Percentiles rank a stretch among this genome's conserved stretches.
These are phyloP conservation scores for Epipyxis sp. DNA, from an alignment of 108 stramenopile species.

Conservation along the genomic window DNA sequence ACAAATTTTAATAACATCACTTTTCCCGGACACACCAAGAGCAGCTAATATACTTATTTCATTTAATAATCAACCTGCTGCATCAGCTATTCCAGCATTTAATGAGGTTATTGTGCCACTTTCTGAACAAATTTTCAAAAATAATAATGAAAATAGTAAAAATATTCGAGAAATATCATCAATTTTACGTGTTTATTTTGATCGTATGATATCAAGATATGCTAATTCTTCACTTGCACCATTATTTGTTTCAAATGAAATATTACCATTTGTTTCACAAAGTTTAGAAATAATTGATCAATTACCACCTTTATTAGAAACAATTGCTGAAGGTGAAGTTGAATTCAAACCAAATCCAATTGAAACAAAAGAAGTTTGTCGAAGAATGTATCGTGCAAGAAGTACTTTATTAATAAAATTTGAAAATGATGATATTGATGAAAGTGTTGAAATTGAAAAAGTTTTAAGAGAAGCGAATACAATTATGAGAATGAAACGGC, in stretches of 20 bases:
- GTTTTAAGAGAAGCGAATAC: conserved; percentile 73
- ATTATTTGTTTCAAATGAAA: conserved; percentile 35
- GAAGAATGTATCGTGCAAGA: conserved; percentile 76
- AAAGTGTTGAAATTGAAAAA: conserved; percentile 73
- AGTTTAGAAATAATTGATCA: conserved; percentile 72
- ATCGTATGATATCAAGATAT: not conserved
- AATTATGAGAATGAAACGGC: conserved; percentile 71
- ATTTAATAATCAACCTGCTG: conserved; percentile 82
- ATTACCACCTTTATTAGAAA: conserved; percentile 79
- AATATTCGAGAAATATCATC: not conserved
- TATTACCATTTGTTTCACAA: conserved; percentile 67
- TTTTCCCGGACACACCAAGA: conserved; percentile 79
- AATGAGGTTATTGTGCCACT: not conserved
- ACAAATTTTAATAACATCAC: conserved; percentile 76
- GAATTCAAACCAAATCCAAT: conserved; percentile 80
- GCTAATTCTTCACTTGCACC: conserved; percentile 28
- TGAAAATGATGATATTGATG: conserved; percentile 77
- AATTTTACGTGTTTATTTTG: not conserved
- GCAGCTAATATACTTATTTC: conserved; percentile 79
- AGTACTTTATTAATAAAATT: conserved; percentile 76
- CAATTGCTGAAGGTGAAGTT: conserved; percentile 60
- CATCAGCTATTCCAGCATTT: conserved; percentile 69
- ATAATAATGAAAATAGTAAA: not conserved
- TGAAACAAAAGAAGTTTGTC: conserved; percentile 63
- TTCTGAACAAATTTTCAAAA: not conserved